Conservation (phyloP, 2,329 filamentous ascomycete genomes). For the Dothistroma pini region DNA sequence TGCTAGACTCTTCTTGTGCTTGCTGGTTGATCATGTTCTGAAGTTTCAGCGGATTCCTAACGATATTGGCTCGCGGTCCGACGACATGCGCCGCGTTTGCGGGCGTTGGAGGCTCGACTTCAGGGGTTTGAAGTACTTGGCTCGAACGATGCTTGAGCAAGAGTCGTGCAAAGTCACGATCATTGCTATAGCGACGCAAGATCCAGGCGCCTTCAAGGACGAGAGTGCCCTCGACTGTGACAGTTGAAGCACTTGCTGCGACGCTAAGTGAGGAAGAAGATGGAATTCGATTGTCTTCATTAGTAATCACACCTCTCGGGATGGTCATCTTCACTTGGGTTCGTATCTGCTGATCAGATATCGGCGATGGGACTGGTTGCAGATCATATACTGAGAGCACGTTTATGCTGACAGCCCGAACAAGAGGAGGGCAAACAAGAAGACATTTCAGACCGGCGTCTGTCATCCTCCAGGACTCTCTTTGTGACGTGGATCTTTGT, state of each 20-base stretch:
- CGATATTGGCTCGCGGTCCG: background rate
- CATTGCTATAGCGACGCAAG: background rate
- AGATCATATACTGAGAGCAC: too few species aligned
- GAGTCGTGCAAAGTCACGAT: background rate
- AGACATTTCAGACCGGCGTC: too few species aligned
- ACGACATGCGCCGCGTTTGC: background rate
- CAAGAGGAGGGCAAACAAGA: too few species aligned
- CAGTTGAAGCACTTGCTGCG: background rate
- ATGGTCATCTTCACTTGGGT: background rate
- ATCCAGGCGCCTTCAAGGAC: background rate
- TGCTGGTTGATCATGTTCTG: background rate
- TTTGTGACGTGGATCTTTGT: too few species aligned
- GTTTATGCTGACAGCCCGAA: too few species aligned
- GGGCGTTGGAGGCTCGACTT: background rate
- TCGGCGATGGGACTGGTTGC: too few species aligned
- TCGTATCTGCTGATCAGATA: too few species aligned
- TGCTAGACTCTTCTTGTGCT: background rate
- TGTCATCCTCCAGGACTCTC: too few species aligned
- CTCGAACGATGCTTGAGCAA: background rate
- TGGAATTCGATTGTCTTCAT: background rate
- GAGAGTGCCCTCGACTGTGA: background rate
- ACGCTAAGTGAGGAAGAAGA: background rate
- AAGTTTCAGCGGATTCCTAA: background rate
- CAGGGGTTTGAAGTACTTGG: background rate
- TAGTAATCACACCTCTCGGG: background rate